phyloP scores from a whole-genome alignment of 164 flowering plant species.

The Dillenia turbinata region DNA sequence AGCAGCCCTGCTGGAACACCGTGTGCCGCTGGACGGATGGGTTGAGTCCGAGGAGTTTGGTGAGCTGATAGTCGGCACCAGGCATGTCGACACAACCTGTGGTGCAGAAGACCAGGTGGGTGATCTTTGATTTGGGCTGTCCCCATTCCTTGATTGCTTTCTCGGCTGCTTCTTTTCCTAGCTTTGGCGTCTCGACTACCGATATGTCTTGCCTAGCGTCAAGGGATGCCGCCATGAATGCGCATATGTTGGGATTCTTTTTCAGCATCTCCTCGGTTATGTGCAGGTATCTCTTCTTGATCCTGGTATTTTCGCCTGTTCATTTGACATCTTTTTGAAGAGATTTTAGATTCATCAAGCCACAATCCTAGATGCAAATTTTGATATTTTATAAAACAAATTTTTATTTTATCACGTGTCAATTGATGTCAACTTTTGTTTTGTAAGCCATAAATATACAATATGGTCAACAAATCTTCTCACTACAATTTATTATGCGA shows the following conservation, averaged over 20 bases:
- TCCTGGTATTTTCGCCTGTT: slow-evolving; percentile 10
- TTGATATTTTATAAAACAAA: no score
- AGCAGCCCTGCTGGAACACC: slow-evolving; percentile 20
- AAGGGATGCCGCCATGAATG: slow-evolving; percentile 13
- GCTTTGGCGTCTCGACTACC: slow-evolving; percentile 10
- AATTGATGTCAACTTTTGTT: no score
- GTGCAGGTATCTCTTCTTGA: slow-evolving; percentile 9
- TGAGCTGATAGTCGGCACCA: slow-evolving; percentile 11
- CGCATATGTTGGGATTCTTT: slow-evolving; percentile 5
- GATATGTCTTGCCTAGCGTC: slow-evolving; percentile 13
- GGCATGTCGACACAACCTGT: slow-evolving; percentile 16
- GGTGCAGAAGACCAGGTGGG: slow-evolving; percentile 15
- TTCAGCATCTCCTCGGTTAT: slow-evolving; percentile 3
- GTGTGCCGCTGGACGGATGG: slow-evolving; percentile 7
- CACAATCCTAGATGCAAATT: no score
- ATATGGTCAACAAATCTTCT: no score
- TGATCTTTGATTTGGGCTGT: slow-evolving; percentile 13
- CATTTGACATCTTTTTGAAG: neutral
- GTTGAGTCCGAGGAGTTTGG: slow-evolving; percentile 12
- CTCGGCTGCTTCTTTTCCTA: slow-evolving; percentile 12
- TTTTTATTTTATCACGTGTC: no score
- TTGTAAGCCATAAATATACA: no score
- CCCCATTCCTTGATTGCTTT: slow-evolving; percentile 15
- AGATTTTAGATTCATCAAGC: no score
- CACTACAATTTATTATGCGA: no score